A percentile compares a stretch with the other conserved stretches of the same genome.
Conservation (phyloP, 2,329 filamentous ascomycete genomes). For the Simplicillium aogashimaense region DNA sequence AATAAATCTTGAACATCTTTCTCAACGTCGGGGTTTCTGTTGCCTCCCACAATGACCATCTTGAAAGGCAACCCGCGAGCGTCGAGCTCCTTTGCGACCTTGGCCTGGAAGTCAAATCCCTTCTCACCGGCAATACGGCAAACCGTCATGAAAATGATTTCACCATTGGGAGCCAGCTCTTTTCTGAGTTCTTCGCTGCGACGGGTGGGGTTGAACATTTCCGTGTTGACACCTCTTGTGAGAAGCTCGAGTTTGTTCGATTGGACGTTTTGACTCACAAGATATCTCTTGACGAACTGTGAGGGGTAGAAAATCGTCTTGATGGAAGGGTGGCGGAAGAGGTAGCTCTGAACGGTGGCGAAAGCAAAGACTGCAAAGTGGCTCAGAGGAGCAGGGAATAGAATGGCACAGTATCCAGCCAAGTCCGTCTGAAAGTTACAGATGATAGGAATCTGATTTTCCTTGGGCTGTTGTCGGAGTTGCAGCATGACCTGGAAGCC, state of each 20-base stretch:
- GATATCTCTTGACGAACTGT: slow-evolving; percentile 50
- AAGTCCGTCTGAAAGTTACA: slow-evolving; percentile 67
- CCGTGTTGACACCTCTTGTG: slow-evolving; percentile 55
- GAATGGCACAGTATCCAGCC: slow-evolving; percentile 56
- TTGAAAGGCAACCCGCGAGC: slow-evolving; percentile 48
- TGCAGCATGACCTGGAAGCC: slow-evolving; percentile 66
- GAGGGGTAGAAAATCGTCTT: slow-evolving; percentile 62
- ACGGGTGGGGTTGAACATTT: slow-evolving; percentile 45
- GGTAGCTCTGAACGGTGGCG: slow-evolving; percentile 52
- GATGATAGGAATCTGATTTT: slow-evolving; percentile 47
- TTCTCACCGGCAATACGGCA: slow-evolving; percentile 61
- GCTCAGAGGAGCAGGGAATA: slow-evolving; percentile 56
- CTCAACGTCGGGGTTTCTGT: slow-evolving; percentile 53
- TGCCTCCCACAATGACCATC: slow-evolving; percentile 58
- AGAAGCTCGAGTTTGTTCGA: slow-evolving; percentile 47
- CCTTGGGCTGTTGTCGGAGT: slow-evolving; percentile 45
- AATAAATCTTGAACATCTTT: slow-evolving; percentile 53
- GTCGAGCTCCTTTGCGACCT: slow-evolving; percentile 43
- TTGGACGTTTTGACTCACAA: slow-evolving; percentile 46
- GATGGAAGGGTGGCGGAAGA: slow-evolving; percentile 52
- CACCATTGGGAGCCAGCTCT: slow-evolving; percentile 48
- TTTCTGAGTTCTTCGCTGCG: slow-evolving; percentile 41
- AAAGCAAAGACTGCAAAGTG: slow-evolving; percentile 52
- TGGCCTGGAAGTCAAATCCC: slow-evolving; percentile 57
- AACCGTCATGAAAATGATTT: slow-evolving; percentile 56